Base-by-base conservation (phyloP, 805 yeast species). In the Wickerhamiella australiensis region DNA sequence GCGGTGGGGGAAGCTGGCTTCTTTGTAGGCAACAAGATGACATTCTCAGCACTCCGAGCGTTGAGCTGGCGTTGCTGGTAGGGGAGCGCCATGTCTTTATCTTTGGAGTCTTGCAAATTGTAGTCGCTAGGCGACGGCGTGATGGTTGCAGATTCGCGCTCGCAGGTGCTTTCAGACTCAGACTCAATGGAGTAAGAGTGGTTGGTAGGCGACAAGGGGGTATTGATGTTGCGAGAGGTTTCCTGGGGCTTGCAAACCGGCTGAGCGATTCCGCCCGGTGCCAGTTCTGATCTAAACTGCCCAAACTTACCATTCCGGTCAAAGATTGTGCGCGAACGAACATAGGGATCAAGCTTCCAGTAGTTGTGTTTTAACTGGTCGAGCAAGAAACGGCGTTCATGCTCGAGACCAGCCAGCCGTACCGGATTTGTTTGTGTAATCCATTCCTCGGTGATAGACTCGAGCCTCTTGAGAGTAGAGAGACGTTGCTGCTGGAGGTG, bases 261-360 rank as follows among this genome's bases (percentile, higher is more conserved):
- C 59, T 58, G 61, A 13, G 58, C 54, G 8, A 56, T 49, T 1
- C 56, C 56, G 23, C 60, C 58, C 29, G 53, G 22, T 12, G 44
- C 47, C 11, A 59, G 56, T 45, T 58, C 54, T 5, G 51, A 50
- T 49, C 58, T 56, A 59, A 61, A 61, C 45, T 47, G 44, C 17
- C 82, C 85, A 31, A 78, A 62, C 21, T 65, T 54, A n/a, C 92
- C 88, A 50, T 74, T 70, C 59, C 95, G 76, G 65, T 92, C 98
- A 60, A 78, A 85, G 37, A 79, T 68, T 36, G 87, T 78, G 55
- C 87, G 79, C 40, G 82, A 78, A 65, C 98, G 79, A 45, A 86
- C 65, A 56, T 82, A 87, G 1, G 92, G 90, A 61, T 92, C 97
- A 50, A 85, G 65, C 45, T 68, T 63, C 61, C 76, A 72, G 66